Evolutionary conservation across 441 rosid species (phyloP), one percentile per base, ranked within the genome.

Genomic region (Aleurites moluccanus): DNA sequence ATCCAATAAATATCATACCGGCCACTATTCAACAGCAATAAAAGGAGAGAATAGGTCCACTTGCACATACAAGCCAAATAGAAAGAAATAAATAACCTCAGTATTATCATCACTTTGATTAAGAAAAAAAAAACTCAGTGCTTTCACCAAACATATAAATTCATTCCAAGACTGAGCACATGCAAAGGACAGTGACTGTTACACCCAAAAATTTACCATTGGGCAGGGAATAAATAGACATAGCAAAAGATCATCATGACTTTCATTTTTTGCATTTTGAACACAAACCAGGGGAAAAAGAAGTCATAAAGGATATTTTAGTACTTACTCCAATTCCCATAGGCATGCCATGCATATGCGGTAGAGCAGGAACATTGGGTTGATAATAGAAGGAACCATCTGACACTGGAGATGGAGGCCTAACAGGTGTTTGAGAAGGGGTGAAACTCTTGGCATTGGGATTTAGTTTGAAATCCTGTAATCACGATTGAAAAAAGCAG

Each of bases 381-480:
- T 90, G 88, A 81, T 77, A 88, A 85, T 91, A 96, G 81, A 87
- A 85, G 73, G 96, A 87, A 67, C 83, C 80, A 77, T 96, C 97
- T 52, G 93, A 25, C 10, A 84, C 77, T 28, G 93, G 97, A 73
- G 97, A 82, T 49, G 80, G 85, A 74, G 93, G 98, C 83, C 92
- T 83, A 42, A 81, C 83, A 80, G 89, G 82, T 15, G 86, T 27
- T 78, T 86, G 95, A 53, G 86, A 80, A 67, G 97, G 98, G 60
- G 79, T 81, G 81, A 90, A 94, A 77, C 97, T 92, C 91, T 92
- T 90, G 20, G 98, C 99, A 55, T 96, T 87, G 61, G 98, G 99
- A 84, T 93, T 96, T 59, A 91, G 88, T 80, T 83, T 96, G 82
- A 94, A 96, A 86, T 94, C 99, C 99, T 96, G 92, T 10, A 75